These are phyloP conservation scores for Cryptococcus floricola DNA, from an alignment of 1,284 basidiomycete genomes.

Conservation along the genomic window DNA sequence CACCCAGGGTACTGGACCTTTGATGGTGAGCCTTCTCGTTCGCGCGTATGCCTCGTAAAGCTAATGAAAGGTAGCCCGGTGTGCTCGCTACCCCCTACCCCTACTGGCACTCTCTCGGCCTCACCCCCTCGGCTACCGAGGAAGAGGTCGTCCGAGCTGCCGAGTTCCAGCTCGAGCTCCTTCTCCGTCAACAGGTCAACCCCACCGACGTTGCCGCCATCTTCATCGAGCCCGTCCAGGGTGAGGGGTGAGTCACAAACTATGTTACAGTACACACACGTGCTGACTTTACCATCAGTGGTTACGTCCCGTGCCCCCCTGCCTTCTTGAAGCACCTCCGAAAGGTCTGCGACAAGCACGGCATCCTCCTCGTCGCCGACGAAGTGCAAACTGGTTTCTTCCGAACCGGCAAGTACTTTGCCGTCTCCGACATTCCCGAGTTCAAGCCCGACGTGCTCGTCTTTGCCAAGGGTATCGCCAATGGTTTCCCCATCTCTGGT, in stretches of 20 bases:
- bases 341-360: constrained; percentile 78
- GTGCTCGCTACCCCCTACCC: constrained; percentile 80
- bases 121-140: constrained; percentile 60
- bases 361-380: constrained; percentile 72
- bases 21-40: constrained; percentile 60
- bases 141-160: constrained; percentile 65
- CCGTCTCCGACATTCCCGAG: constrained; percentile 62
- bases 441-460: constrained; percentile 83
- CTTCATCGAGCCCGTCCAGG: constrained; percentile 85
- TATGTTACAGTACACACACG: not conserved
- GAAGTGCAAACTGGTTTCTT: constrained; percentile 90
- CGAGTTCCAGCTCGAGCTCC: constrained; percentile 75
- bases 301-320: constrained; percentile 83
- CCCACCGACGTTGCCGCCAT: constrained; percentile 87
- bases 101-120: constrained; percentile 84
- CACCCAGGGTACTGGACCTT: constrained; percentile 66
- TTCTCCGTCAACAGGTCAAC: constrained; percentile 77
- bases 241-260: constrained; percentile 58
- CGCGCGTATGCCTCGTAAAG: not conserved
- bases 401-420: constrained; percentile 81
- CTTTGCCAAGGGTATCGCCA: constrained; percentile 71
- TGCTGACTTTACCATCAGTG: constrained; percentile 40
- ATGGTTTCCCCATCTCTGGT: constrained; percentile 78
- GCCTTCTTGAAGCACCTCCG: constrained; percentile 76
- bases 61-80: constrained; percentile 52